Evolutionary conservation across 176 grass and related monocot genomes (phyloP).

Genomic region (Oryza meyeriana): DNA sequence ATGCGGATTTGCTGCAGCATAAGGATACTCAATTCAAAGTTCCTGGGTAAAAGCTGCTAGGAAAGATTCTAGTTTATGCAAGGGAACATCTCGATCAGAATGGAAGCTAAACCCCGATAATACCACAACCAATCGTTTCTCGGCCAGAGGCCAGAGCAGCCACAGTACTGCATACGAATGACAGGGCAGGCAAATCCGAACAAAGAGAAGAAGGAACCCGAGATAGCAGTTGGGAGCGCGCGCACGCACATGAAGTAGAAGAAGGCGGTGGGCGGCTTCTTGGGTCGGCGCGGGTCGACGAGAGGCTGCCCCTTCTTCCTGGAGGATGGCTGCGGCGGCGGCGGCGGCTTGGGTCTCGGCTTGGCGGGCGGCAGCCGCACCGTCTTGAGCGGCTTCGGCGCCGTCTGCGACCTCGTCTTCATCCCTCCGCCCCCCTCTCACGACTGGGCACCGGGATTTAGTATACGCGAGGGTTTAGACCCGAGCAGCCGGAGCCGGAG

Average conservation of each 20-base stretch:
- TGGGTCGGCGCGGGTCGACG: constrained; percentile 53
- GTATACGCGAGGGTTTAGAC: not conserved
- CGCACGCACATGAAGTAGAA: constrained; percentile 81
- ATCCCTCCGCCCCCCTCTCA: constrained; percentile 25
- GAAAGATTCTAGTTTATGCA: not conserved
- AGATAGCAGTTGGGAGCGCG: not conserved
- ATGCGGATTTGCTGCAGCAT: not conserved
- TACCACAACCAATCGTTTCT: not conserved
- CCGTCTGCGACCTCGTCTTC: constrained; percentile 82
- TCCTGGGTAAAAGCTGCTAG: not conserved
- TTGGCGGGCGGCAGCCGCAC: constrained; percentile 16
- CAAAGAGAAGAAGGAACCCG: not conserved
- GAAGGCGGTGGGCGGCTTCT: constrained; percentile 90
- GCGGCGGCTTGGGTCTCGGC: constrained; percentile 30
- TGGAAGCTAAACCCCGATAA: not conserved
- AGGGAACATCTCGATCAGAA: not conserved
- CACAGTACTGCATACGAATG: not conserved
- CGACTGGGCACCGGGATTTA: not conserved
- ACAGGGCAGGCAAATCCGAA: not conserved
- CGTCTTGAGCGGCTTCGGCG: constrained; percentile 50
- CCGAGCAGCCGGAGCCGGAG: not conserved
- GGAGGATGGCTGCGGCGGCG: constrained; percentile 17
- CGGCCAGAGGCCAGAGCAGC: not conserved
- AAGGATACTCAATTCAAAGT: not conserved
- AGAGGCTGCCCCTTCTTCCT: constrained; percentile 32